Evolutionary conservation across 1,284 basidiomycete species (phyloP).

Genomic region (Trametes hirsuta): DNA sequence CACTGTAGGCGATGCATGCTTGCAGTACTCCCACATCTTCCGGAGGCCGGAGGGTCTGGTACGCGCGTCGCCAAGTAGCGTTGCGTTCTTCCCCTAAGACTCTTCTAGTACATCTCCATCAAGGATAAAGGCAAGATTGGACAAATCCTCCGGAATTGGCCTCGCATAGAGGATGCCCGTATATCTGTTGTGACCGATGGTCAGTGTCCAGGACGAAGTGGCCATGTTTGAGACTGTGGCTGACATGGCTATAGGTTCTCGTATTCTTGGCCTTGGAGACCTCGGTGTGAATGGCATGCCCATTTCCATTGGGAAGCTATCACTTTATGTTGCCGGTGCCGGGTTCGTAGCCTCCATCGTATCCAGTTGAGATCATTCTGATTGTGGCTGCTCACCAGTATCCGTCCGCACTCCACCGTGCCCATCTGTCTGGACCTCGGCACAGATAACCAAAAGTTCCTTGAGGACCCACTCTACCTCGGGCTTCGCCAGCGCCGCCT

Average conservation of each 20-base stretch:
- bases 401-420: conserved; percentile 83
- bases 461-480: conserved; percentile 91
- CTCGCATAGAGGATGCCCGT: conserved; percentile 70
- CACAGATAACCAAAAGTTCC: conserved; percentile 83
- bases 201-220: conserved; percentile 29
- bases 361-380: background rate
- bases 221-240: background rate
- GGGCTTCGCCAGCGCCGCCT: conserved; percentile 79
- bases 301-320: conserved; percentile 92
- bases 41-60: conserved; percentile 80
- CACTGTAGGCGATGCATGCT: conserved; percentile 88
- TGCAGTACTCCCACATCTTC: conserved; percentile 85
- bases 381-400: conserved; percentile 47
- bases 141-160: conserved; percentile 77
- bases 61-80: conserved; percentile 31
- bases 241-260: conserved; percentile 56
- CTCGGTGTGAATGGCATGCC: conserved; percentile 90
- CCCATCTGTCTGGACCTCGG: conserved; percentile 89
- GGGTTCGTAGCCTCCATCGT: conserved; percentile 49
- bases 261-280: conserved; percentile 93
- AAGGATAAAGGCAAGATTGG: conserved; percentile 84
- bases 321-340: conserved; percentile 88
- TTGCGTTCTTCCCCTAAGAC: conserved; percentile 20
- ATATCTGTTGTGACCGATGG: conserved; percentile 92
- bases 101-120: conserved; percentile 75